Conservation (phyloP, 805 yeast species). For the Candida bentonensis region DNA sequence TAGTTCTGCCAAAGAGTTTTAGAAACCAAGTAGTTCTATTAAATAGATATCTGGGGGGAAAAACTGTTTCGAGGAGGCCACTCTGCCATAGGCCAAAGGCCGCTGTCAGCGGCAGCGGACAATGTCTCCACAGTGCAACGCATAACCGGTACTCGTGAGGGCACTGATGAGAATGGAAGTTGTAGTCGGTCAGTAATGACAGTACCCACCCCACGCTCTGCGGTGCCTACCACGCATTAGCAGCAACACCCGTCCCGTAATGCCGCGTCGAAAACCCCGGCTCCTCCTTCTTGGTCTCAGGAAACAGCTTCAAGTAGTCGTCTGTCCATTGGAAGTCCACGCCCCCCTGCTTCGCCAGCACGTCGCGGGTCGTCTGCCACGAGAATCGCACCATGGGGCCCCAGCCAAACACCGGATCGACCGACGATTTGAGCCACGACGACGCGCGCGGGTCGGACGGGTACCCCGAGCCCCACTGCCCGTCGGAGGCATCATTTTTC, state of each 20-base stretch:
- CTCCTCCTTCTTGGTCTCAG: background rate
- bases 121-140: too few species aligned
- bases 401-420: constrained; percentile 83
- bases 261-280: background rate
- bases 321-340: constrained; percentile 11
- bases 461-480: constrained; percentile 69
- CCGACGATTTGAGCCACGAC: constrained; percentile 50
- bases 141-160: too few species aligned
- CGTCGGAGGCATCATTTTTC: constrained; percentile 11
- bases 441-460: constrained; percentile 85
- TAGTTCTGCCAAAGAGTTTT: too few species aligned
- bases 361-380: constrained; percentile 86
- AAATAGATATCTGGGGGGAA: too few species aligned
- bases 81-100: too few species aligned
- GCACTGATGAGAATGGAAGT: too few species aligned
- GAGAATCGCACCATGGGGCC: constrained; percentile 61
- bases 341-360: constrained; percentile 40
- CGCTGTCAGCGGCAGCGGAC: too few species aligned
- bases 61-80: too few species aligned
- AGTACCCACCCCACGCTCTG: too few species aligned
- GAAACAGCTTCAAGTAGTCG: background rate
- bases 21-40: too few species aligned
- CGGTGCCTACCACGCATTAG: background rate
- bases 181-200: too few species aligned
- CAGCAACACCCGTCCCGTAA: background rate